These are phyloP conservation scores for Pythium volutum DNA, from an alignment of 352 stramenopile species.

Conservation along the genomic window DNA sequence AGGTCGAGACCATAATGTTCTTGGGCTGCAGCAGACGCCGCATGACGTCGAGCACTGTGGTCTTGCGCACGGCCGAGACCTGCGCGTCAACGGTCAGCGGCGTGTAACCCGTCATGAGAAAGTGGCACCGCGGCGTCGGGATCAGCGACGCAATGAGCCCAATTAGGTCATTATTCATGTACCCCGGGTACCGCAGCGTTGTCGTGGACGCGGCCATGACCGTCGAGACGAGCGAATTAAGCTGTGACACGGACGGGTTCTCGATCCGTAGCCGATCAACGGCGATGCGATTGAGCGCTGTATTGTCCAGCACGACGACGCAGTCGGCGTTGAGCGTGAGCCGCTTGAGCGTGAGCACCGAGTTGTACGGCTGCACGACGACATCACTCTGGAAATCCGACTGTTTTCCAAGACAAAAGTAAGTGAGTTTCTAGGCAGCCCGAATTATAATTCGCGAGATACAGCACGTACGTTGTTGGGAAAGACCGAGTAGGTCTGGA, in stretches of 20 bases:
- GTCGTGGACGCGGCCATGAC: constrained; percentile 99
- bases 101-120: constrained; percentile 99
- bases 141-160: constrained; percentile 97
- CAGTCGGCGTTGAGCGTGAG: constrained; percentile 98
- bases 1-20: constrained; percentile 99
- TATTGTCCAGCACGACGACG: constrained; percentile 99
- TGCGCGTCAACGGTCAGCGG: constrained; percentile 94
- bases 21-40: constrained; percentile 94
- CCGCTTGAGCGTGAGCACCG: constrained; percentile 98
- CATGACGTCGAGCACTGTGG: constrained; percentile 99
- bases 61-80: constrained; percentile 94
- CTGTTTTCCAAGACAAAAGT: constrained; percentile 7
- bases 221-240: constrained; percentile 98
- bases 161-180: constrained; percentile 99
- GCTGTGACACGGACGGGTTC: constrained; percentile 95
- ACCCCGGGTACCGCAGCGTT: constrained; percentile 95
- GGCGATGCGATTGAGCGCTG: constrained; percentile 96
- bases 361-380: constrained; percentile 99
- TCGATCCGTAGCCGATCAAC: constrained; percentile 94
- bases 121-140: constrained; percentile 98
- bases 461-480: constrained; percentile 86
- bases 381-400: constrained; percentile 93
- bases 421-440: too few species aligned
- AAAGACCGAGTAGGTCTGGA: constrained; percentile 99
- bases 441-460: too few species aligned